Percentiles rank a stretch among this genome's conserved stretches.
Evolutionary conservation across 2,329 filamentous ascomycete genomes (phyloP).

Genomic region (Coniochaeta sp.): DNA sequence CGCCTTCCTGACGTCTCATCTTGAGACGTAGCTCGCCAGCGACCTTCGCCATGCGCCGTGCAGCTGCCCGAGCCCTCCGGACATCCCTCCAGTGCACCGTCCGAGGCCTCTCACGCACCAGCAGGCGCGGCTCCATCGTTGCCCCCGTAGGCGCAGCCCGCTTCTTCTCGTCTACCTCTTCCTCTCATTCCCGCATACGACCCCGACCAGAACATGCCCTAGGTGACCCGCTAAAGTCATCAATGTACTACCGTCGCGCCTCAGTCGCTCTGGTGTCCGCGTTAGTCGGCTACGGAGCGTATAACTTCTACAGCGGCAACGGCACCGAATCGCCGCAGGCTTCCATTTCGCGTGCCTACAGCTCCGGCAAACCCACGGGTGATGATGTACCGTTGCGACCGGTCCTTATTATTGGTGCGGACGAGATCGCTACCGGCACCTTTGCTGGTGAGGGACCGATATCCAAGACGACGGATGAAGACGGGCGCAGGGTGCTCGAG

Average conservation of each 20-base stretch:
- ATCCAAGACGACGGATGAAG: constrained; percentile 79
- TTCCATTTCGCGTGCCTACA: constrained; percentile 32
- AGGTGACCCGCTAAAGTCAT: constrained; percentile 49
- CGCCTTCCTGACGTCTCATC: not conserved
- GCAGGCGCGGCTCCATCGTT: constrained; percentile 32
- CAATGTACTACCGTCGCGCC: constrained; percentile 68
- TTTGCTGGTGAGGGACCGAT: constrained; percentile 81
- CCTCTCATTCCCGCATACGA: constrained; percentile 6
- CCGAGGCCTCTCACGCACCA: constrained; percentile 49
- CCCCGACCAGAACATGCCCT: constrained; percentile 25
- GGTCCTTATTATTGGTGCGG: constrained; percentile 81
- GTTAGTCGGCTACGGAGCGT: constrained; percentile 68
- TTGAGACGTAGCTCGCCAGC: constrained; percentile 5
- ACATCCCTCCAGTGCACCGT: constrained; percentile 58
- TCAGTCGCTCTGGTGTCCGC: constrained; percentile 60
- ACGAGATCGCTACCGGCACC: constrained; percentile 81
- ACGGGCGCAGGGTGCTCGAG: constrained; percentile 79
- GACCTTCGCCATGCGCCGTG: constrained; percentile 60
- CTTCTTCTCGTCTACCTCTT: constrained; percentile 24
- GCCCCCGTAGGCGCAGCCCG: constrained; percentile 20
- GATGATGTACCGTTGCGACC: constrained; percentile 46
- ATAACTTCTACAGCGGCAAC: constrained; percentile 59
- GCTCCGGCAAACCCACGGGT: constrained; percentile 27
- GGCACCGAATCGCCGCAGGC: constrained; percentile 20
- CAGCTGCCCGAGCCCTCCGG: constrained; percentile 59